Base-by-base conservation (phyloP, 768 basidiomycete genomes). In the Fistulinella prunicolor region DNA sequence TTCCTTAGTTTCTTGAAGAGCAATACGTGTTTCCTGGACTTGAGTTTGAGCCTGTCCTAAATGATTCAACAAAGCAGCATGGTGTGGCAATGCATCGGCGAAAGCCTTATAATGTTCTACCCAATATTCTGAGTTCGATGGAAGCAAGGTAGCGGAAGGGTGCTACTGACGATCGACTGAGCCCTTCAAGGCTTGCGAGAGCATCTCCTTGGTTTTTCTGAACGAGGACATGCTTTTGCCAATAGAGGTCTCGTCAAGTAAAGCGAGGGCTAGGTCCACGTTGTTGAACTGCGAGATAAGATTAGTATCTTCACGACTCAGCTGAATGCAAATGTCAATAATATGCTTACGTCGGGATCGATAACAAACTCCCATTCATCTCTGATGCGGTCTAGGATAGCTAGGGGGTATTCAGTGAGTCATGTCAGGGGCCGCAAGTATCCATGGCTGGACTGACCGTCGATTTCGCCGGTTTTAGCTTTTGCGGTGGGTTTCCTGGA, bases 91-190 rank as follows among this genome's bases (percentile, higher is more conserved):
- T 0, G 94, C 86, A n/a, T 92, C 85, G 36, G 92, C 93, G 65
- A 97, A 98, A 3, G 94, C 84, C 68, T 95, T 86, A 64, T 94
- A 96, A 60, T 97, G 86, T 58, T 86, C 89, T 89, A 67, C n/a
- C 37, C 54, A 52, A 47, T 49, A 50, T 6, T 23, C 34, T 12
- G 42, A 51, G 47, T 42, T 26, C 26, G 14, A 43, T 41, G 35
- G 45, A 36, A 50, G 19, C n/a, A 42, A 21, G 16, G 12, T 9
- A 32, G 12, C 52, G 44, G 36, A 46, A 41, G 26, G 20, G 35
- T 9, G 23, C 16, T 22, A 80, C 86, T 62, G 66, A 86, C 90
- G 86, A 58, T 94, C 89, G 20, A 95, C 89, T 3, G 93, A 92
- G 42, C 89, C 88, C 64, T 89, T 88, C 23, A 95, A 70, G 16